Conservation (phyloP, 805 yeast species). For the Dipodascus albidus region DNA sequence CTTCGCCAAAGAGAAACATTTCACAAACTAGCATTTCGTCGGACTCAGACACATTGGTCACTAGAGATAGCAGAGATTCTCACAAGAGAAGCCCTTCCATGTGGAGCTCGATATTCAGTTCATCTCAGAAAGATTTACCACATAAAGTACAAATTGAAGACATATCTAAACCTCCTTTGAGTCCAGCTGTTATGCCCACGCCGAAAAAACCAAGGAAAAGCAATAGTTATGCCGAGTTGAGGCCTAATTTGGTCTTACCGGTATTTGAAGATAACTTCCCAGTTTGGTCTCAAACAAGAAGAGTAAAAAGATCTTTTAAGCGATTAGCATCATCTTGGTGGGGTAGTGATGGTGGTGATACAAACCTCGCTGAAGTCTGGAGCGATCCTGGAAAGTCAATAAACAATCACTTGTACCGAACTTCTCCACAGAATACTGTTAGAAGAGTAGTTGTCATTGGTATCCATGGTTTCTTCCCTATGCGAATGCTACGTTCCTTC, state of each 20-base stretch:
- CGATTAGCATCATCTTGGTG: neutral
- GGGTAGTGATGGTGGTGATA: constrained; percentile 1
- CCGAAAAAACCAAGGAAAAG: neutral
- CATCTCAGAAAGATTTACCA: neutral
- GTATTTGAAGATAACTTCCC: constrained; percentile 10
- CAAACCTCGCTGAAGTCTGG: constrained; percentile 3
- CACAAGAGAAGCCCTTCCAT: neutral
- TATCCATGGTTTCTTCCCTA: constrained; percentile 94
- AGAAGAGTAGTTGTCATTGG: constrained; percentile 74
- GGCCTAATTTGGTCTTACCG: constrained; percentile 9
- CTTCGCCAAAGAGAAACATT: neutral
- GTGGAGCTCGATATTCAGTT: neutral
- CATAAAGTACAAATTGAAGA: no score
- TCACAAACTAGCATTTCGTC: neutral
- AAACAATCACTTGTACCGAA: constrained; percentile 20
- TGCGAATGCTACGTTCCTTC: constrained; percentile 67
- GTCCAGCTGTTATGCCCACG: no score
- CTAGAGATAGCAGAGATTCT: neutral
- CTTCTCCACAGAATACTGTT: constrained; percentile 15
- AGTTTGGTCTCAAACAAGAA: constrained; percentile 6
- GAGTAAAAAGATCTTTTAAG: constrained; percentile 3
- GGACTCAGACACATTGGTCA: neutral
- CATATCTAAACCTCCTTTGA: no score
- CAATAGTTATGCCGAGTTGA: neutral
- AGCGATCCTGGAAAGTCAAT: neutral